These are phyloP conservation scores for Leccinum disarticulatum DNA, from an alignment of 768 basidiomycete genomes.

Conservation along the genomic window DNA sequence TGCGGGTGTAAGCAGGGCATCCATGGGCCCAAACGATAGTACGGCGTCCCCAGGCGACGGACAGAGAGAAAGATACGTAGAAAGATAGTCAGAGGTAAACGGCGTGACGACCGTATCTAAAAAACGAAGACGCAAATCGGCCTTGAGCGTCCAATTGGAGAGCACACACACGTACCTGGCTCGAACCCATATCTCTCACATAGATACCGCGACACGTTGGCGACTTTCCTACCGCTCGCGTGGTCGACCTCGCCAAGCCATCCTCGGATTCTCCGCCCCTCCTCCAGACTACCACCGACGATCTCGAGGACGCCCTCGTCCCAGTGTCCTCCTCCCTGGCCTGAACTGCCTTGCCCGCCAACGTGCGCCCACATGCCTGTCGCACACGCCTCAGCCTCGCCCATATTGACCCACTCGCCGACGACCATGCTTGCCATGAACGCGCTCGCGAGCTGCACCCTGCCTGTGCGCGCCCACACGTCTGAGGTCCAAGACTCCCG, in stretches of 20 bases:
- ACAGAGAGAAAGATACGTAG: conserved; percentile 73
- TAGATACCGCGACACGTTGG: conserved; percentile 70
- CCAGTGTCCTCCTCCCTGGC: conserved; percentile 57
- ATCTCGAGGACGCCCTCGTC: conserved; percentile 78
- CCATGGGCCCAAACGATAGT: conserved; percentile 80
- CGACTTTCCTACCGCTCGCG: conserved; percentile 61
- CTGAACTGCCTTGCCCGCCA: conserved; percentile 23
- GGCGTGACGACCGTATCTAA: conserved; percentile 70
- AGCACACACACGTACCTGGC: conserved; percentile 45
- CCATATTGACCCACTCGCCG: conserved; percentile 71
- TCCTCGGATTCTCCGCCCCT: conserved; percentile 66
- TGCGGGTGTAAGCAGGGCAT: conserved; percentile 72
- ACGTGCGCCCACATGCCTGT: conserved; percentile 76
- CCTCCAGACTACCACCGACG: conserved; percentile 73
- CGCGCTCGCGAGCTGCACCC: conserved; percentile 74
- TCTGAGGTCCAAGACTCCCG: conserved; percentile 78
- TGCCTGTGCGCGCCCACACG: conserved; percentile 75
- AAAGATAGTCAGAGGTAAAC: conserved; percentile 77
- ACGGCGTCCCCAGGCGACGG: conserved; percentile 75
- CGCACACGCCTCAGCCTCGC: conserved; percentile 74
- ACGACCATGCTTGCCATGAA: conserved; percentile 70
- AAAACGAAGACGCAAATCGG: not conserved
- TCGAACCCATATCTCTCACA: conserved; percentile 83
- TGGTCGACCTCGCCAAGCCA: conserved; percentile 85
- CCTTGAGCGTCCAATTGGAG: too few species aligned